These are phyloP conservation scores for Camellia oleifera DNA, from an alignment of 179 eudicot species.

Conservation along the genomic window DNA sequence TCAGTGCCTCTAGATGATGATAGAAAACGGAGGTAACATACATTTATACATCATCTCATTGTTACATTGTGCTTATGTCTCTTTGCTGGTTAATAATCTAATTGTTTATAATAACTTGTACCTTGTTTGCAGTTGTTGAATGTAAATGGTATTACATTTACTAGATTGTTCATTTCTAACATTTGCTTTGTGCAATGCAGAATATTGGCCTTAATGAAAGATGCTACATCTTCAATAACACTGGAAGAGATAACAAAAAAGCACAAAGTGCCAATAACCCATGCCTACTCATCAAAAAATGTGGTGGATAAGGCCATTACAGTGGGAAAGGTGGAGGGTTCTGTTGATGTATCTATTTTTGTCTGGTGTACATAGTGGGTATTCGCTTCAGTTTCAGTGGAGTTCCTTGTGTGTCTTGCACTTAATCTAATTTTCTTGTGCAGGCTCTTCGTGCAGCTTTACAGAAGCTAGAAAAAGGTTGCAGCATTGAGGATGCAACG, in stretches of 20 bases:
- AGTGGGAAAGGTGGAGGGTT: slow-evolving; percentile 66
- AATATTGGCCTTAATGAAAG: slow-evolving; percentile 35
- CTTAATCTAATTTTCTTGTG: slow-evolving; percentile 13
- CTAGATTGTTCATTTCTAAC: not conserved
- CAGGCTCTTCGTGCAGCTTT: slow-evolving; percentile 68
- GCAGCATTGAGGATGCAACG: slow-evolving; percentile 72
- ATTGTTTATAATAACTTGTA: not conserved
- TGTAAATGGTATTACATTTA: not conserved
- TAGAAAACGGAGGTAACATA: too few relatives aligned
- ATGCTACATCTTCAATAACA: slow-evolving; percentile 40
- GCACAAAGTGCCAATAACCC: slow-evolving; percentile 34
- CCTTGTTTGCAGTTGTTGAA: not conserved
- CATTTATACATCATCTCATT: not conserved
- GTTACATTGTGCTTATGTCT: not conserved
- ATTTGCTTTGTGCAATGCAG: slow-evolving; percentile 25
- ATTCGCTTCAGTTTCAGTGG: not conserved
- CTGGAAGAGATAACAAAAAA: slow-evolving; percentile 30
- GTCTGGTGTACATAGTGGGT: not conserved
- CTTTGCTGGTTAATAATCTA: not conserved
- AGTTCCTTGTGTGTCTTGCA: not conserved
- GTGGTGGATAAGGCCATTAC: slow-evolving; percentile 48
- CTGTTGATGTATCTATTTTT: slow-evolving; percentile 53
- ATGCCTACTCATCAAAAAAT: slow-evolving; percentile 24
- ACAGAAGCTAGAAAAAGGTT: slow-evolving; percentile 55
- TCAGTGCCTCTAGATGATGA: too few relatives aligned